Percentiles rank a stretch among this genome's conserved stretches.
Evolutionary conservation across 2,329 filamentous ascomycete species (phyloP).

Genomic region (Parastagonospora avenae): DNA sequence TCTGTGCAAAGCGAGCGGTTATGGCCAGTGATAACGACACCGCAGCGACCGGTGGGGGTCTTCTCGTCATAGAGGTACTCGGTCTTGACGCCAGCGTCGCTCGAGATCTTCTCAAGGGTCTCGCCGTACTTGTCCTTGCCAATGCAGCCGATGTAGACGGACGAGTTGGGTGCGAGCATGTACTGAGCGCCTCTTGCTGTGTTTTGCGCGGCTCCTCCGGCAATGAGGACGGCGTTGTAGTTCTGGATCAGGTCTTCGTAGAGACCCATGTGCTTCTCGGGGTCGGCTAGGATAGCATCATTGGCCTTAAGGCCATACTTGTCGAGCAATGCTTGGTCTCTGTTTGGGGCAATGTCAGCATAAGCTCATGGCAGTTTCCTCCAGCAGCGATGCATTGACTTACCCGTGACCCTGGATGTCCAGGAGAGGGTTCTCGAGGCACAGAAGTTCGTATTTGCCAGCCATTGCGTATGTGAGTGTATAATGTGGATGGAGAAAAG

Average conservation of each 20-base stretch:
- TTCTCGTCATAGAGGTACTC: conserved; percentile 92
- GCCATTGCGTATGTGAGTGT: conserved; percentile 64
- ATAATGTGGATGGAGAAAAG: conserved; percentile 3
- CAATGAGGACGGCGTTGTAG: conserved; percentile 91
- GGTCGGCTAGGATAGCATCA: conserved; percentile 93
- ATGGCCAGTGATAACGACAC: conserved; percentile 95
- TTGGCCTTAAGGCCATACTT: conserved; percentile 96
- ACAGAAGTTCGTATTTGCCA: conserved; percentile 87
- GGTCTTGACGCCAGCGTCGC: conserved; percentile 85
- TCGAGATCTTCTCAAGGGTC: conserved; percentile 83
- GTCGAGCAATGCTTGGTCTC: conserved; percentile 80
- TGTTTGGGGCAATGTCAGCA: conserved; percentile 48
- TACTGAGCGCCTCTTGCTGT: conserved; percentile 95
- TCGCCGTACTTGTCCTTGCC: conserved; percentile 96
- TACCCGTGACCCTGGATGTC: conserved; percentile 87
- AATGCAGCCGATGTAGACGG: conserved; percentile 91
- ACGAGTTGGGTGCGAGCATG: conserved; percentile 85
- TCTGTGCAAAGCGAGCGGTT: conserved; percentile 95
- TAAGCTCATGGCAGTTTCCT: conserved; percentile 18
- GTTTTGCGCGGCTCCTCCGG: conserved; percentile 96
- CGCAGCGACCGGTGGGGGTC: conserved; percentile 88
- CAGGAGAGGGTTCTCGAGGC: conserved; percentile 95
- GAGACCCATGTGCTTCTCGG: conserved; percentile 80
- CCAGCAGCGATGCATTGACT: conserved; percentile 23
- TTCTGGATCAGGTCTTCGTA: conserved; percentile 95